Base-by-base conservation (phyloP, 148 eudicot species). In the Chenopodium suecicum region DNA sequence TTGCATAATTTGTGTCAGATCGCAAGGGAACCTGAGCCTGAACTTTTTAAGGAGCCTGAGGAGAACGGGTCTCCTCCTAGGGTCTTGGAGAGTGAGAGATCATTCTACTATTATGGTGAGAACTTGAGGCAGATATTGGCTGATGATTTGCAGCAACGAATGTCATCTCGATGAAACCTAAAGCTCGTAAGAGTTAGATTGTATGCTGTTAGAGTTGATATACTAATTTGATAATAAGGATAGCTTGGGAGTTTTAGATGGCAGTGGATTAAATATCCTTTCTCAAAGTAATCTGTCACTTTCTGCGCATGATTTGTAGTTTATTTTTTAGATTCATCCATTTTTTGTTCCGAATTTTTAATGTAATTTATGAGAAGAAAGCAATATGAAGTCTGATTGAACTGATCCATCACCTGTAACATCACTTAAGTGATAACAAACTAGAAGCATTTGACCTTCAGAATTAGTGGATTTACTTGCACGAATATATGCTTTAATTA, bases 1-100 rank as follows among this genome's bases (percentile, higher is more conserved):
- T 86, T 95, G 91, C 98, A 95, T 89, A 95, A 95, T 75, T 81
- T 95, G 80, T 95, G 98, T 84, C 98, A 95, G 92, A 88, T 95
- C 77, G 98, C 98, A 0, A 87, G 93, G 86, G 98, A 95, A 87
- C 98, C 98, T 3, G 98, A 95, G 73, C 98, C 97, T 6, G 91
- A 86, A 83, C 84, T 89, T 60, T 92, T 90, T 91, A 89, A 84
- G 85, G 98, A 95, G 87, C 94, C 91, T 3, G 97, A 90, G 62
- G 98, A 94, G 86, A 85, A 76, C 76, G 97, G 98, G 3, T 69
- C 86, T 0, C 82, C 90, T 16, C 97, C 98, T 0, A 86, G 94
- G 79, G 81, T 90, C 79, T 76, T 94, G 82, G 98, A 94, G 84
- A 90, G 81, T 72, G 98, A 94, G 90, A 89, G 90, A 75, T 86